These are phyloP conservation scores for Stromatinia cepivora DNA, from an alignment of 2,329 filamentous ascomycete species.

Conservation along the genomic window DNA sequence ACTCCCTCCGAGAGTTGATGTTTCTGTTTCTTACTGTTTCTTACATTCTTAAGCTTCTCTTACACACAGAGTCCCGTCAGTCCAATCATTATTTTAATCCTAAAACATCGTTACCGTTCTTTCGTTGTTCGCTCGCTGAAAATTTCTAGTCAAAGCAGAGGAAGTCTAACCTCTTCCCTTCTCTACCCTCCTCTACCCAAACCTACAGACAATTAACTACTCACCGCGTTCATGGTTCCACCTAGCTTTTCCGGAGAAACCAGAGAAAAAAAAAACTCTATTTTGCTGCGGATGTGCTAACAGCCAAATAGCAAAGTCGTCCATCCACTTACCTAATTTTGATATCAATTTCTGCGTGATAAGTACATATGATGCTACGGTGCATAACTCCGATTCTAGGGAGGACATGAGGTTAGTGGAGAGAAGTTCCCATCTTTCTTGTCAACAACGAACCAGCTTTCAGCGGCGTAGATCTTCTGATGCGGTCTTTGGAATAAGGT, in stretches of 20 bases:
- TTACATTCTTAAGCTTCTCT: background rate
- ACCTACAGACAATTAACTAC: background rate
- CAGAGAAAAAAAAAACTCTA: background rate
- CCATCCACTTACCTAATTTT: slow-evolving; percentile 10
- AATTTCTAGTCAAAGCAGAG: slow-evolving; percentile 11
- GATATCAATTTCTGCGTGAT: slow-evolving; percentile 12
- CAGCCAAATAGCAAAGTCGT: background rate
- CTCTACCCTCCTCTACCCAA: background rate
- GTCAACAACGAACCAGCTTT: slow-evolving; percentile 18
- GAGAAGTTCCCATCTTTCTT: slow-evolving; percentile 7
- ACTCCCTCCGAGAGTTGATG: background rate
- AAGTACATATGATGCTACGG: slow-evolving; percentile 10
- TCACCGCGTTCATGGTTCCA: slow-evolving; percentile 8
- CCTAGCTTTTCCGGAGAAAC: slow-evolving; percentile 11
- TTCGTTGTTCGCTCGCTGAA: background rate
- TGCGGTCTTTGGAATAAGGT: slow-evolving; percentile 19
- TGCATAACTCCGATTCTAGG: slow-evolving; percentile 7
- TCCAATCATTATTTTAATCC: slow-evolving; percentile 14
- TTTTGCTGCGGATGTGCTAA: background rate
- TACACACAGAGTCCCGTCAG: background rate
- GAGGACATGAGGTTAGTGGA: slow-evolving; percentile 7
- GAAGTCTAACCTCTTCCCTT: background rate
- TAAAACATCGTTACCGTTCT: background rate
- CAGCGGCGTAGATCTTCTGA: slow-evolving; percentile 25
- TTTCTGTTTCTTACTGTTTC: slow-evolving; percentile 1